phyloP scores from a whole-genome alignment of 148 eudicot genomes.

The Fagopyrum homotropicum region DNA sequence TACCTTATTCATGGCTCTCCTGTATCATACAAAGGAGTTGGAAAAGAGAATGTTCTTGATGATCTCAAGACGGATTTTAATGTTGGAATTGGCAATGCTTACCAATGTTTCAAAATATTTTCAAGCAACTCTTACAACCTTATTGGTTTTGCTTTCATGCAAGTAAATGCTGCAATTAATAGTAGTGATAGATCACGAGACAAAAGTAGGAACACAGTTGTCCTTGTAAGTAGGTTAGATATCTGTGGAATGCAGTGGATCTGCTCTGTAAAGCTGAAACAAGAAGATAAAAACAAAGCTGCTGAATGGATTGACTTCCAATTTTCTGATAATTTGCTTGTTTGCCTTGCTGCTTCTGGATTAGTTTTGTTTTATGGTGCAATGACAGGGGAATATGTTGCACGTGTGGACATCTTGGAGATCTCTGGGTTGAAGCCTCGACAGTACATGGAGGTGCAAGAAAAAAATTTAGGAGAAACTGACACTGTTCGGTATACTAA shows the following conservation, averaged over 20 bases:
- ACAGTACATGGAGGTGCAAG: slow-evolving; percentile 18
- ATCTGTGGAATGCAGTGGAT: slow-evolving; percentile 71
- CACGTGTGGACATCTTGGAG: slow-evolving; percentile 36
- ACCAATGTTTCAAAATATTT: slow-evolving; percentile 62
- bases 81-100: slow-evolving; percentile 24
- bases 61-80: slow-evolving; percentile 20
- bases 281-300: slow-evolving; percentile 26
- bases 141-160: slow-evolving; percentile 60
- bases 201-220: slow-evolving; percentile 22
- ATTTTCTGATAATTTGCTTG: slow-evolving; percentile 58
- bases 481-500: slow-evolving; percentile 18
- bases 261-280: slow-evolving; percentile 53
- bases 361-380: slow-evolving; percentile 45
- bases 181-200: slow-evolving; percentile 18
- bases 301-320: slow-evolving; percentile 81
- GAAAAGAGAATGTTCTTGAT: slow-evolving; percentile 21
- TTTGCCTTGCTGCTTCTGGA: slow-evolving; percentile 71
- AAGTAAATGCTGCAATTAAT: slow-evolving; percentile 20
- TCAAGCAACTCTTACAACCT: slow-evolving; percentile 51
- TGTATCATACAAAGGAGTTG: slow-evolving; percentile 15
- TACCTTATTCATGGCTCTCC: slow-evolving; percentile 25
- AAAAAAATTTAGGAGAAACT: slow-evolving; percentile 18
- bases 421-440: slow-evolving; percentile 36
- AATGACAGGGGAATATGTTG: slow-evolving; percentile 55
- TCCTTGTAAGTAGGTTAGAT: slow-evolving; percentile 52